A percentile compares a stretch with the other conserved stretches of the same genome.
These are phyloP conservation scores for Diplodia intermedia DNA, from an alignment of 2,329 filamentous ascomycete genomes.

Conservation along the genomic window DNA sequence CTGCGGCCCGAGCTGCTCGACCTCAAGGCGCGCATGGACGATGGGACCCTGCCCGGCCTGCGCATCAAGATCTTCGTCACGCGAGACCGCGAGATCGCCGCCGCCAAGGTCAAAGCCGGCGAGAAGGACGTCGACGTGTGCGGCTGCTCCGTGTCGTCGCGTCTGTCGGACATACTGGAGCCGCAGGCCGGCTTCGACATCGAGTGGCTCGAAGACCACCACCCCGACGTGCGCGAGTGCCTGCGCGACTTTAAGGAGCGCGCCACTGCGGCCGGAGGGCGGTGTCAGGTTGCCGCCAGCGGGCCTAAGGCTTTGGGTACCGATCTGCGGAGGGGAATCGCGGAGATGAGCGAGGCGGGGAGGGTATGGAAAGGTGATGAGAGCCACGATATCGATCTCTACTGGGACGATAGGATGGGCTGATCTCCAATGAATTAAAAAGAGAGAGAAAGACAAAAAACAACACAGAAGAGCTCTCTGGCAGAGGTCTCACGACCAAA, in stretches of 20 bases:
- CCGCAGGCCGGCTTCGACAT: slow-evolving; percentile 36
- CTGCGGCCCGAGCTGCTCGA: slow-evolving; percentile 44
- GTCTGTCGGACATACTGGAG: slow-evolving; percentile 16
- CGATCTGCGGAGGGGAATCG: slow-evolving; percentile 44
- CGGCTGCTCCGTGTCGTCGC: slow-evolving; percentile 17
- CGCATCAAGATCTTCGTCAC: slow-evolving; percentile 29
- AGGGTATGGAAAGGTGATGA: slow-evolving; percentile 46
- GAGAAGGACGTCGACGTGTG: slow-evolving; percentile 16
- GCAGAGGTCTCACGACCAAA: background rate
- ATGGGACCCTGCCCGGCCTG: slow-evolving; percentile 14
- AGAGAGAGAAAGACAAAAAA: background rate
- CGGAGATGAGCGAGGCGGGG: slow-evolving; percentile 41
- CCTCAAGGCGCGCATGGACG: slow-evolving; percentile 35
- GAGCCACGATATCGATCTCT: slow-evolving; percentile 42
- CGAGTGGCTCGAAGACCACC: slow-evolving; percentile 39
- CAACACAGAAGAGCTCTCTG: background rate
- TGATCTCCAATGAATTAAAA: slow-evolving; percentile 23
- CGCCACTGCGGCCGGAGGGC: slow-evolving; percentile 37
- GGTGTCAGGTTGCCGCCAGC: slow-evolving; percentile 43
- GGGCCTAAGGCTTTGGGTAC: slow-evolving; percentile 45
- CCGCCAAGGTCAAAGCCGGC: background rate
- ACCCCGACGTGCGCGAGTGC: slow-evolving; percentile 36
- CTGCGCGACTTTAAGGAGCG: slow-evolving; percentile 40
- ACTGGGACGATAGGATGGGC: slow-evolving; percentile 44
- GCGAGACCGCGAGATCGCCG: slow-evolving; percentile 20